A percentile compares a stretch with the other conserved stretches of the same genome.
These are phyloP conservation scores for Nitzschia palea DNA, from an alignment of 108 stramenopile genomes.

Conservation along the genomic window DNA sequence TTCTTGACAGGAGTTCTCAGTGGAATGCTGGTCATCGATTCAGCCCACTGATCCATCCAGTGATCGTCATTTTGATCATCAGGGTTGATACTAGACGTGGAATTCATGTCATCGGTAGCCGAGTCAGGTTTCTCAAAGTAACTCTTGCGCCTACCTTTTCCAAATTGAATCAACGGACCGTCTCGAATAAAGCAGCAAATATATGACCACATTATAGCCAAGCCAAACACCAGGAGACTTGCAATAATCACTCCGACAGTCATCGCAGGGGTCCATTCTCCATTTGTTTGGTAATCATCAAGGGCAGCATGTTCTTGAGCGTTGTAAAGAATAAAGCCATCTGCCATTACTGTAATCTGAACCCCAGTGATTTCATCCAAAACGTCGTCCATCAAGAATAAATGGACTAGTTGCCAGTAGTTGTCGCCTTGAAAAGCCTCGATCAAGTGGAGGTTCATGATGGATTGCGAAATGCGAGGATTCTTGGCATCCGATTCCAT, in stretches of 20 bases:
- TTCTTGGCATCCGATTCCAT: neutral
- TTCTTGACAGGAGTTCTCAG: slow-evolving; percentile 12
- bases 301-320: neutral
- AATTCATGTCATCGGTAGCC: slow-evolving; percentile 13
- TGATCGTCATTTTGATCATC: neutral
- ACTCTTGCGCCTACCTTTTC: neutral
- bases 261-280: slow-evolving; percentile 12
- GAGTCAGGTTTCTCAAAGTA: neutral
- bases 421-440: slow-evolving; percentile 34
- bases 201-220: slow-evolving; percentile 19
- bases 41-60: slow-evolving; percentile 40
- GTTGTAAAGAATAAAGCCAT: slow-evolving; percentile 17
- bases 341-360: slow-evolving; percentile 9
- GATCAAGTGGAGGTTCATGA: slow-evolving; percentile 29
- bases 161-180: neutral
- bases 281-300: neutral
- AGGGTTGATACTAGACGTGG: neutral
- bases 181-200: slow-evolving; percentile 4
- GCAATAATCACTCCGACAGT: neutral
- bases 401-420: slow-evolving; percentile 21
- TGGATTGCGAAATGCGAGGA: slow-evolving; percentile 5
- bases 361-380: slow-evolving; percentile 16
- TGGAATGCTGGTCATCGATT: slow-evolving; percentile 33
- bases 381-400: slow-evolving; percentile 4
- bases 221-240: neutral